Base-by-base conservation (phyloP, 2,329 filamentous ascomycete genomes). In the Knoxdaviesia capensis region DNA sequence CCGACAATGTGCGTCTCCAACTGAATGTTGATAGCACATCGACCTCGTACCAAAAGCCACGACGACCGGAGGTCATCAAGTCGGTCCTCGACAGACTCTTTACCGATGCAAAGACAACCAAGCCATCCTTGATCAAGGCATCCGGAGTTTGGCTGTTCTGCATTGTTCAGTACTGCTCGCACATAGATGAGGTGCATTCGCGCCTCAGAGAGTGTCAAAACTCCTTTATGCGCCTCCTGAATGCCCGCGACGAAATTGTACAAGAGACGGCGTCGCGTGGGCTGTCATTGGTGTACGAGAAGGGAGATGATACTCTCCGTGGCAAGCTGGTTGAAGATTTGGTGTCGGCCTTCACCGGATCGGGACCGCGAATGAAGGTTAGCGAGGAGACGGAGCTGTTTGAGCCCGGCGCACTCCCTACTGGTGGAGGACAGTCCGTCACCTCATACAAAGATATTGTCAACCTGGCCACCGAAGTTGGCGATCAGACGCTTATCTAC, bases 381-480 rank as follows among this genome's bases (percentile, higher is more conserved):
- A 82, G 85, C 30, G 75, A 81, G 35, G 85, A 96, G 41, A 98
- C 90, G 0, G 82, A 96, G 56, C 66, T 98, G 1, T 96, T 96
- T 50, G 88, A 96, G 45, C 80, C 83, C 1, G 90, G 90, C 5
- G 83, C 84, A 3, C 60, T 96, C 8, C 87, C 87, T 0, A 96
- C 87, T 0, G 85, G 87, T 4, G 85, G 94, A 48, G 86, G 86
- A 6, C 84, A 71, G 49, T 86, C 86, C 0, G 74, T 96, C 43
- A 94, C 85, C 0, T 96, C 88, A 0, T 98, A 98, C 63, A 94
- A 93, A 55, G 90, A 98, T 53, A 96, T 98, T 49, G 82, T 98
- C 58, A 90, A 87, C 50, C 66, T 98, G 39, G 90, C 90, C n/a
- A 84, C 88, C 37, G 90, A 98, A 60, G 87, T 94, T 33, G 90